phyloP scores from a whole-genome alignment of 1,284 basidiomycete genomes.

The Calocybe gambosa region DNA sequence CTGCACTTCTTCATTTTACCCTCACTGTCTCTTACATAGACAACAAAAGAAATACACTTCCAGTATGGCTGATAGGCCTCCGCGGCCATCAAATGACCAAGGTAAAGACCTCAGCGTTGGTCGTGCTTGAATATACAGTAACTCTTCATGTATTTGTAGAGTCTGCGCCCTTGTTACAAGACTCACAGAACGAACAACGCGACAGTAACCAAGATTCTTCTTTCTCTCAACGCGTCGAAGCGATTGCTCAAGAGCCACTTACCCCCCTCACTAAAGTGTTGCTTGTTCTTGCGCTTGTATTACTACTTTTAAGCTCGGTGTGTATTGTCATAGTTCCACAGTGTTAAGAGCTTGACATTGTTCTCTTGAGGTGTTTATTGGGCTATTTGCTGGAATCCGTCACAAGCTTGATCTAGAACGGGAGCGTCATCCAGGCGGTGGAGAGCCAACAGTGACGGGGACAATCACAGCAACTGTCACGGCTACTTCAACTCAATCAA shows the following conservation, averaged over 20 bases:
- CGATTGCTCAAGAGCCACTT: conserved; percentile 66
- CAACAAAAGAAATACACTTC: background rate
- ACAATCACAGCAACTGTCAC: conserved; percentile 29
- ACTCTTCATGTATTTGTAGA: conserved; percentile 32
- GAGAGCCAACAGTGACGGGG: conserved; percentile 26
- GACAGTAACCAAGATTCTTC: conserved; percentile 21
- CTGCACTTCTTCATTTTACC: background rate
- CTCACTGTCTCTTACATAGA: no score
- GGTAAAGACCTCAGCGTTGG: conserved; percentile 24
- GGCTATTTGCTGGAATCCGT: conserved; percentile 86
- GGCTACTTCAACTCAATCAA: conserved; percentile 23
- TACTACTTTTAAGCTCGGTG: conserved; percentile 75
- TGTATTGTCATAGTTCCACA: conserved; percentile 13
- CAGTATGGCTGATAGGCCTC: conserved; percentile 17
- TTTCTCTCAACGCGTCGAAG: conserved; percentile 46
- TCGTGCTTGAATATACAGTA: background rate
- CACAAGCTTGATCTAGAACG: conserved; percentile 60
- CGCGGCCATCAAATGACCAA: conserved; percentile 33
- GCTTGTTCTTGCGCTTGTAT: conserved; percentile 64
- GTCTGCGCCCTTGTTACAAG: conserved; percentile 46
- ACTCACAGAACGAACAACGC: conserved; percentile 29
- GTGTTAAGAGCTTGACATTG: background rate
- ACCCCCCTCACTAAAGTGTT: conserved; percentile 85
- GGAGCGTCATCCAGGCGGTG: conserved; percentile 22
- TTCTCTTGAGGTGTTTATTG: conserved; percentile 64